A percentile compares a stretch with the other conserved stretches of the same genome.
Evolutionary conservation across 2,329 filamentous ascomycete species (phyloP).

Genomic region (Penicillium vulpinum): DNA sequence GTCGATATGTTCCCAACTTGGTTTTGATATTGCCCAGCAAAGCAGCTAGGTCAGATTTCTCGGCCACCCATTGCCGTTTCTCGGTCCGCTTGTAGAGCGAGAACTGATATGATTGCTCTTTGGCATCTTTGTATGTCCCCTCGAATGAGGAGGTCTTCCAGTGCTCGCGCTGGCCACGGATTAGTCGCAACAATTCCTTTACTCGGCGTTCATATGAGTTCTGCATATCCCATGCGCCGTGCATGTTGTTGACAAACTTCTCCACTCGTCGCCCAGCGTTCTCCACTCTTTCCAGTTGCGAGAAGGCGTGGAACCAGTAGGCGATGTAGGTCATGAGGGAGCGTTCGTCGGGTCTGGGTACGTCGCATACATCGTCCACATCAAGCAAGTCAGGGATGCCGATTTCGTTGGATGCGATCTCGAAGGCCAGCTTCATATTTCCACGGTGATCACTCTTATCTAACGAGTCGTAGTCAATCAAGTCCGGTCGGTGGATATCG

Average conservation of each 20-base stretch:
- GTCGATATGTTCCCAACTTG: constrained; percentile 89
- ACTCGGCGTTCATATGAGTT: constrained; percentile 91
- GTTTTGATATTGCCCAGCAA: constrained; percentile 98
- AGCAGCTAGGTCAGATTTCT: constrained; percentile 93
- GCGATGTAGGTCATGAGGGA: constrained; percentile 99
- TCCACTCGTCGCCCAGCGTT: constrained; percentile 95
- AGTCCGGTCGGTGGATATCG: constrained; percentile 93
- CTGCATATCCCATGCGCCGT: constrained; percentile 99
- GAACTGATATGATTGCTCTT: constrained; percentile 79
- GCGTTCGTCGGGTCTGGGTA: constrained; percentile 91
- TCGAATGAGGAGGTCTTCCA: constrained; percentile 84
- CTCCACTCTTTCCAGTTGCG: constrained; percentile 97
- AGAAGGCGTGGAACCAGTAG: constrained; percentile 99
- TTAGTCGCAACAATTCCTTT: constrained; percentile 73
- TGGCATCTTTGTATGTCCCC: constrained; percentile 89
- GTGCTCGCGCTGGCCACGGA: constrained; percentile 68
- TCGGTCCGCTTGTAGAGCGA: constrained; percentile 84
- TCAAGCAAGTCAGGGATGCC: constrained; percentile 94
- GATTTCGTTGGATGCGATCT: constrained; percentile 93
- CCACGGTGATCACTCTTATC: constrained; percentile 93
- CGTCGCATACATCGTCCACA: constrained; percentile 97
- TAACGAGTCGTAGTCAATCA: constrained; percentile 93
- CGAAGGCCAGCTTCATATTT: constrained; percentile 98
- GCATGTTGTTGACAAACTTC: constrained; percentile 99
- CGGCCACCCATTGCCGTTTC: constrained; percentile 94